Percentiles rank a stretch among this genome's conserved stretches.
phyloP scores from a whole-genome alignment of 805 yeast species.

The Kodamaea lidongshanica region DNA sequence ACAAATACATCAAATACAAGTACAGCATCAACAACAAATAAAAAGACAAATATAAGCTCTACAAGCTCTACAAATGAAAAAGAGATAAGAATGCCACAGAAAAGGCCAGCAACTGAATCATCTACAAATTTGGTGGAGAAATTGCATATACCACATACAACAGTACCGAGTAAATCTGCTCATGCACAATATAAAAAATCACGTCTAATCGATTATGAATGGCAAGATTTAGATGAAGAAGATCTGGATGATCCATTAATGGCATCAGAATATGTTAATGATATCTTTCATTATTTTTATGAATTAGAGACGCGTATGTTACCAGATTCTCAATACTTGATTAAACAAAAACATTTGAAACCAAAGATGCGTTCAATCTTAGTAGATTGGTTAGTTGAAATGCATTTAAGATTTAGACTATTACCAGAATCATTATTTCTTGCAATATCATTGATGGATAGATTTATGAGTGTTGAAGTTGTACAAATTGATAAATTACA shows the following conservation, averaged over 20 bases:
- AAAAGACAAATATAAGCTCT: too few relatives aligned
- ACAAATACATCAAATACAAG: slow-evolving; percentile 1
- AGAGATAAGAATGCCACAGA: slow-evolving; percentile 32
- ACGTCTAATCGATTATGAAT: slow-evolving; percentile 39
- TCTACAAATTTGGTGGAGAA: slow-evolving; percentile 40
- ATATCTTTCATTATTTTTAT: slow-evolving; percentile 75
- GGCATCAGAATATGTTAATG: slow-evolving; percentile 90
- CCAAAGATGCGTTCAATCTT: slow-evolving; percentile 81
- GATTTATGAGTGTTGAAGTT: slow-evolving; percentile 69
- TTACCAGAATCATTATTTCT: slow-evolving; percentile 80
- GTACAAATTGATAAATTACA: slow-evolving; percentile 78
- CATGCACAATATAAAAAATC: slow-evolving; percentile 29
- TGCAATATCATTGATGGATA: slow-evolving; percentile 80
- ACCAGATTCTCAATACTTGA: slow-evolving; percentile 65
- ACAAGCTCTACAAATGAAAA: slow-evolving; percentile 5
- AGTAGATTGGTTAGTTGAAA: slow-evolving; percentile 92
- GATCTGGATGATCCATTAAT: slow-evolving; percentile 69
- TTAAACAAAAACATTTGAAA: slow-evolving; percentile 57
- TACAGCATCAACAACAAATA: slow-evolving; percentile 1
- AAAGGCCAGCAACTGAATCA: slow-evolving; percentile 53
- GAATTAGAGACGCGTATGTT: slow-evolving; percentile 65
- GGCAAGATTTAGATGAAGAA: slow-evolving; percentile 72
- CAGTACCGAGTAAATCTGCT: slow-evolving; percentile 10
- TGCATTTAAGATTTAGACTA: slow-evolving; percentile 75
- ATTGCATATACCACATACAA: slow-evolving; percentile 13